Conservation (phyloP, 2,329 filamentous ascomycete genomes). For the Diaporthe capsici region DNA sequence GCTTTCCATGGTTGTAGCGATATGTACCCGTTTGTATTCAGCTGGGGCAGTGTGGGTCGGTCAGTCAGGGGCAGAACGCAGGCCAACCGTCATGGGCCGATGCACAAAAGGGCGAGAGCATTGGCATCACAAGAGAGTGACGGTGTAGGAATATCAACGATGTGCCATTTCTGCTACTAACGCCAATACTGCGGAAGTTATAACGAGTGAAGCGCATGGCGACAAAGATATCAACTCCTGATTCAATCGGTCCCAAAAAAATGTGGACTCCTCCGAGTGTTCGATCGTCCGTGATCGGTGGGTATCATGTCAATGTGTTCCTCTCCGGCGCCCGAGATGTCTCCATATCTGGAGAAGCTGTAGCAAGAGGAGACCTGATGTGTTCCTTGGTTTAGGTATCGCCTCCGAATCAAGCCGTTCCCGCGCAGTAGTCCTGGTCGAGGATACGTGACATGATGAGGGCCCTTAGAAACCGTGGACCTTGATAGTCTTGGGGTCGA, state of each 20-base stretch:
- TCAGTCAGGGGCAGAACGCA: conserved; percentile 16
- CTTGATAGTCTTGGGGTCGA: conserved; percentile 98
- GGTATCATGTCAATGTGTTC: conserved; percentile 38
- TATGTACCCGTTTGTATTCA: not conserved
- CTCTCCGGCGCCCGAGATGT: conserved; percentile 37
- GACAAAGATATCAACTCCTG: conserved; percentile 36
- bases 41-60: not conserved
- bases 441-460: conserved; percentile 40
- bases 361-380: conserved; percentile 39
- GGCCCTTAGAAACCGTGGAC: conserved; percentile 62
- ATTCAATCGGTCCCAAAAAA: conserved; percentile 33
- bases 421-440: conserved; percentile 26
- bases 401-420: conserved; percentile 35
- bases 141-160: conserved; percentile 23
- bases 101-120: not conserved
- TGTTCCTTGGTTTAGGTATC: conserved; percentile 37
- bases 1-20: not conserved
- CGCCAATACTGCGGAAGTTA: conserved; percentile 34
- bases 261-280: conserved; percentile 28
- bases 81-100: not conserved
- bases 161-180: conserved; percentile 39
- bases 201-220: conserved; percentile 37
- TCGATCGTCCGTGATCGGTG: conserved; percentile 32
- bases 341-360: conserved; percentile 39
- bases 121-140: not conserved